Base-by-base conservation (phyloP, 2,329 filamentous ascomycete species). In the Reticulascus tulasneorum region DNA sequence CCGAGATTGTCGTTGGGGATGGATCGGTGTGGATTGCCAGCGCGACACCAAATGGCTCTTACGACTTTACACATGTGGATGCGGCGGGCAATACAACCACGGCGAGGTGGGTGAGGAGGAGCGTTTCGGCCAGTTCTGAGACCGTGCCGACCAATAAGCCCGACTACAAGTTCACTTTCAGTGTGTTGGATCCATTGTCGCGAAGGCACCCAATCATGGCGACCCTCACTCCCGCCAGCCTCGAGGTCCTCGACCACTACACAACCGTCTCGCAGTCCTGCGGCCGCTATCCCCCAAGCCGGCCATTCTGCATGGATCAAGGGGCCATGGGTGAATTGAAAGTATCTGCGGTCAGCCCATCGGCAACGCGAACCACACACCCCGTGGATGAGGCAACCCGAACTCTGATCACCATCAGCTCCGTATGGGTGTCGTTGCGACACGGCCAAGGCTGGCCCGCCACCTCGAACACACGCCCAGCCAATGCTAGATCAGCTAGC, bases 151-250 rank as follows among this genome's bases (percentile, higher is more conserved):
- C 46, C 12, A 42, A 45, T 7, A 42, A 56, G 4, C 44, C 55
- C 4, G 74, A 77, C 29, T 64, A 61, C 38, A 79, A 77, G 53
- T 90, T 82, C 64, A 86, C 79, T 8, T 91, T 91, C 55, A 88
- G 83, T 62, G 77, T 87, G 44, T 80, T 91, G 49, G 77, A 84
- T 47, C 77, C 84, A 0, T 73, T 74, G 29, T 77, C 75, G 8
- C 71, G 83, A 22, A 77, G 82, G 10, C 86, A 91, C 52, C 85
- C 86, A 5, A 77, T 90, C 50, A 74, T 90, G 61, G 86, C 83
- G 1, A 77, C 73, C 3, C 67, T 91, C 28, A 81, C 75, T 4
- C 71, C 71, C 10, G 68, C 70, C 5, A 75, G 71, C 10, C 73
- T 91, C 20, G 79, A 86, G 32, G 75, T 91, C 30, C 75, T 79